A percentile compares a stretch with the other conserved stretches of the same genome.
Conservation (phyloP, 306 rosid species). For the Dalbergia cochinchinensis region DNA sequence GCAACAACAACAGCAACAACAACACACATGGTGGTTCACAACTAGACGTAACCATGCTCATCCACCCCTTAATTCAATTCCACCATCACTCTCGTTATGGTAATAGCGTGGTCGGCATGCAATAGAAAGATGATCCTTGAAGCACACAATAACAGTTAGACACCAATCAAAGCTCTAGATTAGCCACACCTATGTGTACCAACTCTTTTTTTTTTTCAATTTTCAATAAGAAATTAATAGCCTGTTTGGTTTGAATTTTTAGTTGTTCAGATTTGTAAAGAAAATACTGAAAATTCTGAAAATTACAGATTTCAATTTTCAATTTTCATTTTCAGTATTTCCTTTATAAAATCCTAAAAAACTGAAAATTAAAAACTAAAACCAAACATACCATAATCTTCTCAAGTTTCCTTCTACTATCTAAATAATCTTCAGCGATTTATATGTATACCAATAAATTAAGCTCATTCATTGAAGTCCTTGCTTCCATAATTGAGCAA, state of each 20-base stretch:
- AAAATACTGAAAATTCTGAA: too few species aligned
- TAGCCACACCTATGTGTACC: conserved; percentile 40
- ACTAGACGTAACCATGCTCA: conserved; percentile 45
- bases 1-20: not conserved
- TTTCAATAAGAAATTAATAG: not conserved
- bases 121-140: conserved; percentile 26
- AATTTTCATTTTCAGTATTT: too few species aligned
- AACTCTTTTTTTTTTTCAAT: not conserved
- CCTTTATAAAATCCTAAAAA: too few species aligned
- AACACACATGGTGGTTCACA: conserved; percentile 37
- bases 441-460: not conserved
- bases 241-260: too few species aligned
- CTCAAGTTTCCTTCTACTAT: not conserved
- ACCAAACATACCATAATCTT: not conserved
- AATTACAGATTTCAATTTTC: too few species aligned
- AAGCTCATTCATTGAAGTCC: conserved; percentile 12
- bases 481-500: conserved; percentile 43
- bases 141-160: not conserved
- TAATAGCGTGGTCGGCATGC: conserved; percentile 52
- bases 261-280: too few species aligned
- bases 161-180: conserved; percentile 39
- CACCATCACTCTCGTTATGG: conserved; percentile 33
- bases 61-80: not conserved
- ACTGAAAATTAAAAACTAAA: too few species aligned
- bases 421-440: not conserved